These are phyloP conservation scores for Salisapilia sapeloensis DNA, from an alignment of 352 stramenopile species.

Conservation along the genomic window DNA sequence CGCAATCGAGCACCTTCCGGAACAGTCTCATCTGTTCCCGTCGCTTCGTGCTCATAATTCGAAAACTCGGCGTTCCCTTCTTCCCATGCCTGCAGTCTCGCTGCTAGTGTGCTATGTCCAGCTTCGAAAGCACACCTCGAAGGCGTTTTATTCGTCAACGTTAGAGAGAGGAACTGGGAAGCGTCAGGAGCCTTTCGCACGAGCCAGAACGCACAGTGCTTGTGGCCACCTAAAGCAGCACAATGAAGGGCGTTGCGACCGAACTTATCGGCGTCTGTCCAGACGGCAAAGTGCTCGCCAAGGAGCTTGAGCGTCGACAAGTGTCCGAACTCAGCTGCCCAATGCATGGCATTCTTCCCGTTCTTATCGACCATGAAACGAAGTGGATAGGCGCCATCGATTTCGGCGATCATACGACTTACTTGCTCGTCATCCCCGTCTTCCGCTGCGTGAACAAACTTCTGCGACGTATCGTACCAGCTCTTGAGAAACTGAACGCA, in stretches of 20 bases:
- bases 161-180: conserved; percentile 53
- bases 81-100: conserved; percentile 56
- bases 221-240: conserved; percentile 57
- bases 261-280: conserved; percentile 77
- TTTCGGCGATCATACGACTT: conserved; percentile 54
- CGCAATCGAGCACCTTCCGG: conserved; percentile 5
- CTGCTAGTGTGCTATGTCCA: conserved; percentile 58
- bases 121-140: conserved; percentile 77
- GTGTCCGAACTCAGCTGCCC: conserved; percentile 60
- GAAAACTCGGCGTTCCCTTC: conserved; percentile 81
- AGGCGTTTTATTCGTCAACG: conserved; percentile 74
- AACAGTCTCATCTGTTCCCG: conserved; percentile 3
- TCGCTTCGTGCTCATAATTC: conserved; percentile 33
- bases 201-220: conserved; percentile 71
- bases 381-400: conserved; percentile 61
- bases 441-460: conserved; percentile 71
- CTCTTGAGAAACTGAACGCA: conserved; percentile 76
- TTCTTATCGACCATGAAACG: conserved; percentile 80
- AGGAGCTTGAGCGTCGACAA: conserved; percentile 66
- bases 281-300: conserved; percentile 54
- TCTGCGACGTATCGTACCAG: conserved; percentile 81
- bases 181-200: conserved; percentile 50
- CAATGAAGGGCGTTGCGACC: conserved; percentile 72
- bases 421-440: conserved; percentile 70
- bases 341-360: conserved; percentile 80